Conservation (phyloP, 208 protist genomes). For the Pavlovales sp. region DNA sequence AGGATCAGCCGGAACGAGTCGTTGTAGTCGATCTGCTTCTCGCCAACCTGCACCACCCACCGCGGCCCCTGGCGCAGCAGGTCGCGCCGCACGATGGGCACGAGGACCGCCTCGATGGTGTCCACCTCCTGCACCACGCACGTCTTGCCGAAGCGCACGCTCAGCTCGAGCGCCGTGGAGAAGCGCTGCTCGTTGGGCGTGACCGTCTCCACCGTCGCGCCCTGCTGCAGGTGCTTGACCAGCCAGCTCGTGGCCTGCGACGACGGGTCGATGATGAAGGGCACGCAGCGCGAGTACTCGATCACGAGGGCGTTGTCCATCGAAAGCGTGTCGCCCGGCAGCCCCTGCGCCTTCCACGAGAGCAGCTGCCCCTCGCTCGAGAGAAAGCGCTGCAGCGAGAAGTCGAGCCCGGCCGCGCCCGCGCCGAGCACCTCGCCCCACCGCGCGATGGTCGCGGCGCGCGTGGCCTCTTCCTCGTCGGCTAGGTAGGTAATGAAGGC, state of each 20-base stretch:
- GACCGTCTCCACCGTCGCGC: conserved; percentile 73
- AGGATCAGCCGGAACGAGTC: conserved; percentile 92
- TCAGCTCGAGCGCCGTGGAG: conserved; percentile 86
- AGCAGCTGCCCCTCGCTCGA: conserved; percentile 86
- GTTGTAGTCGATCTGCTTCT: conserved; percentile 90
- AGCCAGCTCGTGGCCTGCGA: conserved; percentile 84
- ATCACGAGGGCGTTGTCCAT: conserved; percentile 96
- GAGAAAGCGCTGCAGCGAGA: conserved; percentile 84
- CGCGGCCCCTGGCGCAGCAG: conserved; percentile 81
- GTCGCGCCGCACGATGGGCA: conserved; percentile 85
- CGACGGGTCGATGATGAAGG: conserved; percentile 92
- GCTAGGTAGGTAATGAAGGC: conserved; percentile 88
- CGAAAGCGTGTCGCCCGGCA: conserved; percentile 88
- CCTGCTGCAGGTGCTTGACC: background rate
- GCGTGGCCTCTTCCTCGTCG: conserved; percentile 76
- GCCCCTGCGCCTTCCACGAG: conserved; percentile 86
- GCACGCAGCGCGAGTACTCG: conserved; percentile 68
- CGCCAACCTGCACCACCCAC: conserved; percentile 87
- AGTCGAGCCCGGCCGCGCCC: conserved; percentile 57
- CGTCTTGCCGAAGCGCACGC: conserved; percentile 95
- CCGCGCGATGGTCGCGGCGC: conserved; percentile 63
- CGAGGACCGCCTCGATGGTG: conserved; percentile 87
- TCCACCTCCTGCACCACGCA: conserved; percentile 92
- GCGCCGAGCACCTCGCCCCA: conserved; percentile 53
- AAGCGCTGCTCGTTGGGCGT: conserved; percentile 85